Conservation (phyloP, 768 basidiomycete species). For the Russula griseocarnosa region DNA sequence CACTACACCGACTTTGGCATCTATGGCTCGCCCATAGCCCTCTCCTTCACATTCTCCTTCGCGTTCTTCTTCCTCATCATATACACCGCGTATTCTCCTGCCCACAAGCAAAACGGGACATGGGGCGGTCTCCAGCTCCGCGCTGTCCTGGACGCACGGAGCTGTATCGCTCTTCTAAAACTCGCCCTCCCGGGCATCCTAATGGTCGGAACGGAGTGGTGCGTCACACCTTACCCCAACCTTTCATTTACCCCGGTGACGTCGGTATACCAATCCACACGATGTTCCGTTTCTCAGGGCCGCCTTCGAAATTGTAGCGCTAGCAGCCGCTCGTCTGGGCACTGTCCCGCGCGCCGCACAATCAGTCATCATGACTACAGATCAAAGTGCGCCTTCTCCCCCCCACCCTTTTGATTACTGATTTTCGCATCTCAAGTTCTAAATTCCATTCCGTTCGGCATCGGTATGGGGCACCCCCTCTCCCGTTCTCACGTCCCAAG, state of each 20-base stretch:
- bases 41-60: conserved; percentile 68
- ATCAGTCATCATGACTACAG: conserved; percentile 75
- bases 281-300: conserved; percentile 44
- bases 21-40: conserved; percentile 61
- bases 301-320: conserved; percentile 76
- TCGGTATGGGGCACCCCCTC: conserved; percentile 39
- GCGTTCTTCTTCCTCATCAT: conserved; percentile 54
- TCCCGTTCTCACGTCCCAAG: neutral
- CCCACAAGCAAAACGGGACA: conserved; percentile 53
- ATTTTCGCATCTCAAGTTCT: conserved; percentile 43
- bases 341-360: conserved; percentile 67
- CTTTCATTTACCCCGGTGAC: neutral
- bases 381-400: conserved; percentile 50
- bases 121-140: conserved; percentile 57
- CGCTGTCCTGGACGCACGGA: conserved; percentile 43
- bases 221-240: conserved; percentile 24
- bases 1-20: conserved; percentile 61
- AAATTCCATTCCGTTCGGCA: conserved; percentile 72
- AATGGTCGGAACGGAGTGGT: conserved; percentile 83
- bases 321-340: conserved; percentile 70
- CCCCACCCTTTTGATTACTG: neutral
- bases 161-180: conserved; percentile 55
- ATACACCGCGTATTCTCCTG: conserved; percentile 47
- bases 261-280: neutral
- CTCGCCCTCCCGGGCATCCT: conserved; percentile 74